A percentile compares a stretch with the other conserved stretches of the same genome.
Conservation (phyloP, 2,329 filamentous ascomycete species). For the Fusarium staphyleae region DNA sequence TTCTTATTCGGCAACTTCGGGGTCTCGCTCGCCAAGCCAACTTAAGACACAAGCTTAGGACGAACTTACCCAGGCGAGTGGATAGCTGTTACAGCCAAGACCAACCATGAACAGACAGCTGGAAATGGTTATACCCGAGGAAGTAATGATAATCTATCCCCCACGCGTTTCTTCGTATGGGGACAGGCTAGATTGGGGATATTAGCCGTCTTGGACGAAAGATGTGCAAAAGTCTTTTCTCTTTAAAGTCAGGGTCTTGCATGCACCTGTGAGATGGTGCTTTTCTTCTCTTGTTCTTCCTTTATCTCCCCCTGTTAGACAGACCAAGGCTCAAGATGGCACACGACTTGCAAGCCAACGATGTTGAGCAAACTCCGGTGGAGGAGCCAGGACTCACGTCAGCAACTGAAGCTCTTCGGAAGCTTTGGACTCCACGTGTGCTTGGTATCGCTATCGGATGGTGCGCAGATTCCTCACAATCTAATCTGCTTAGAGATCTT, state of each 20-base stretch:
- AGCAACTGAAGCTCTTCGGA: conserved; percentile 23
- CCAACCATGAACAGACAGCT: conserved; percentile 26
- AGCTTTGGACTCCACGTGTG: conserved; percentile 16
- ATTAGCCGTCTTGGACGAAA: conserved; percentile 2
- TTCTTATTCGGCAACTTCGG: conserved; percentile 10
- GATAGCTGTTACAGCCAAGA: conserved; percentile 14
- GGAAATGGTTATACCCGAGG: conserved; percentile 1
- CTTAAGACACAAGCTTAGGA: conserved; percentile 3
- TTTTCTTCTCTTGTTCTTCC: neutral
- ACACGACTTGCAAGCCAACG: neutral
- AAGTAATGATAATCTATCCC: conserved; percentile 21
- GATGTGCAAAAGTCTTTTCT: neutral
- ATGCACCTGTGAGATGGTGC: neutral
- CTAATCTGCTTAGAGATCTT: rapidly evolving
- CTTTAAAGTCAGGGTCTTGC: neutral
- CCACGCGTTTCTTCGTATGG: neutral
- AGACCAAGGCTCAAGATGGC: conserved; percentile 4
- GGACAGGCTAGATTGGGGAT: conserved; percentile 16
- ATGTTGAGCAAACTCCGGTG: neutral
- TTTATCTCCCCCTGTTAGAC: no score
- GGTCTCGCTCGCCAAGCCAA: neutral
- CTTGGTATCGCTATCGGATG: conserved; percentile 23
- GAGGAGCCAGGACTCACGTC: neutral
- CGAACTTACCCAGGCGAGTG: conserved; percentile 6
- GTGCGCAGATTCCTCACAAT: neutral